phyloP scores from a whole-genome alignment of 768 basidiomycete genomes.

The Mycena galericulata region DNA sequence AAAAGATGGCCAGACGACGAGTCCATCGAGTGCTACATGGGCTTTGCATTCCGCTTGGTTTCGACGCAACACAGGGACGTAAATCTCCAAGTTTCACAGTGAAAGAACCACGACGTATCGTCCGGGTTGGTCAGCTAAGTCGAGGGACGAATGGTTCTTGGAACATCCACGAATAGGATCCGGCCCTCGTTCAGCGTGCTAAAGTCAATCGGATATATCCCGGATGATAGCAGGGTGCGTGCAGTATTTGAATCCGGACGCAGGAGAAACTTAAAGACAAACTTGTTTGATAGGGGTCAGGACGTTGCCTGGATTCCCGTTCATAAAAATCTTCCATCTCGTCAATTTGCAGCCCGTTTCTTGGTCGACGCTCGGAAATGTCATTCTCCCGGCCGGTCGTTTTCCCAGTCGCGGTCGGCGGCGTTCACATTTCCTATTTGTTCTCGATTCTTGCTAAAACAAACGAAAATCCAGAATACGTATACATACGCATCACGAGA shows the following conservation, averaged over 20 bases:
- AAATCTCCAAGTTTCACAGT: no score
- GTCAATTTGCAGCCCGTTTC: constrained; percentile 23
- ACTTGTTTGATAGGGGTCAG: neutral
- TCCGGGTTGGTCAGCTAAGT: constrained; percentile 54
- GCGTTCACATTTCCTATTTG: no score
- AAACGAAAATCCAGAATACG: no score
- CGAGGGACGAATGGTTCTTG: constrained; percentile 52
- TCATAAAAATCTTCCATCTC: constrained; percentile 24
- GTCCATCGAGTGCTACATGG: no score
- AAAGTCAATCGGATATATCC: constrained; percentile 35
- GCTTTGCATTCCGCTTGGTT: no score
- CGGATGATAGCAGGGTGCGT: constrained; percentile 38
- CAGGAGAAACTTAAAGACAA: neutral
- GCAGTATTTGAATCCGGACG: neutral
- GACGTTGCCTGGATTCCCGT: constrained; percentile 37
- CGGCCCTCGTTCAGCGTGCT: constrained; percentile 44
- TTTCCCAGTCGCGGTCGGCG: no score
- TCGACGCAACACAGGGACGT: no score
- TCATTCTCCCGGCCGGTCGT: no score
- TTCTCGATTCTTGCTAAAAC: no score
- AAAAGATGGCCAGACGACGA: no score
- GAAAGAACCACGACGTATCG: no score
- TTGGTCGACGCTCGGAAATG: constrained; percentile 21
- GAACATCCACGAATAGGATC: constrained; percentile 54
- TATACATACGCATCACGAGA: neutral